Base-by-base conservation (phyloP, 352 stramenopile genomes). In the Thraustotheca clavata region DNA sequence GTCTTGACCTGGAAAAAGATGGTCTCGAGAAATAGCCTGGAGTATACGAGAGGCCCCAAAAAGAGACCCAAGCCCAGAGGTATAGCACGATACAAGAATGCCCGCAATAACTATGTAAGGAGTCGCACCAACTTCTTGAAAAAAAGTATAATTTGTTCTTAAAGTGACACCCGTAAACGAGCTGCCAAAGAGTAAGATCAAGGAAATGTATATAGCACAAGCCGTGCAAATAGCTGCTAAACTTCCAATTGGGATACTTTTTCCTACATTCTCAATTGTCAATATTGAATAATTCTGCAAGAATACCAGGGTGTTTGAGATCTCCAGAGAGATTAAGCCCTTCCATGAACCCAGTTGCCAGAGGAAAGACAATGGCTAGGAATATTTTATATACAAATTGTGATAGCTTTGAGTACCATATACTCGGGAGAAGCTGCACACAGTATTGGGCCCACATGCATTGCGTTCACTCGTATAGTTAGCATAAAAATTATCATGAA, bases 271-370 rank as follows among this genome's bases (percentile, higher is more conserved):
- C 33, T 27, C 67, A 52, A 0, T 50, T 47, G 40, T 67, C 62
- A 29, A 36, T 33, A 55, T 14, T 26, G 12, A 1, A 14, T 20
- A 18, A n/a, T 1, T 26, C 55, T 8, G 49, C 18, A 0, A 32
- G 11, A 4, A 12, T 49, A 79, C 80, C 80, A 39, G 83, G 80
- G 63, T 89, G 75, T 49, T 87, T 79, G 16, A 93, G 62, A 59
- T 93, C 83, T 31, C 83, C 83, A 0, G 74, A 87, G n/a, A 93
- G 66, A 54, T 93, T 93, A 2, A 88, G 69, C 12, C 83, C 83
- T 67, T 89, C 83, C 80, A 91, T 91, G 57, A 91, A 89, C 4
- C 85, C 85, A 7, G 84, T 94, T 20, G 86, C 77, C 5, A 88
- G 77, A 34, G 83, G 82, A 54, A 93, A 94, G 38, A 94, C 77